A percentile compares a stretch with the other conserved stretches of the same genome.
Conservation (phyloP, 2,329 filamentous ascomycete species). For the Aspergillus sp. region DNA sequence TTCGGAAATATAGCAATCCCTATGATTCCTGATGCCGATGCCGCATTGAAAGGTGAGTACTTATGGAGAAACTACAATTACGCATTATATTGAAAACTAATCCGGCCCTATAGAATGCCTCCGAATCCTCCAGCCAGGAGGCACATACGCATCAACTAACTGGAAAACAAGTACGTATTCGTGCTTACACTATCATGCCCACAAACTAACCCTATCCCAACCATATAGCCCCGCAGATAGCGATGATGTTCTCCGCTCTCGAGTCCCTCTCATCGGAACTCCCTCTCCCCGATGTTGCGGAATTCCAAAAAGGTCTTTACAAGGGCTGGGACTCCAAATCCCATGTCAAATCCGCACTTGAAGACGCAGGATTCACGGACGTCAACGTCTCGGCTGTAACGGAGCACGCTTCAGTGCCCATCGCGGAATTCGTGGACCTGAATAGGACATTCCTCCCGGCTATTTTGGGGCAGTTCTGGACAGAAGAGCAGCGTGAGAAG, state of each 20-base stretch:
- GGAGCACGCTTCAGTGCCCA: constrained; percentile 12
- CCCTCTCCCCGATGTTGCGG: constrained; percentile 22
- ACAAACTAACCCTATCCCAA: background rate
- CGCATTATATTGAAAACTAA: background rate
- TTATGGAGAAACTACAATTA: background rate
- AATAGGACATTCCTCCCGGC: constrained; percentile 20
- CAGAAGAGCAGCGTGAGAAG: constrained; percentile 25
- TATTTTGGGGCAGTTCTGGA: constrained; percentile 30
- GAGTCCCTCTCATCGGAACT: constrained; percentile 26
- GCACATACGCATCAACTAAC: constrained; percentile 34
- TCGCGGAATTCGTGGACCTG: constrained; percentile 24
- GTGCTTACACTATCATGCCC: background rate
- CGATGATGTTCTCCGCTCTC: constrained; percentile 25
- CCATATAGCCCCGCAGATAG: constrained; percentile 27
- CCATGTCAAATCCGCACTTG: constrained; percentile 22
- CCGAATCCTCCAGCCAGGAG: constrained; percentile 36
- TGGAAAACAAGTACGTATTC: constrained; percentile 34
- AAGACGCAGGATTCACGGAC: constrained; percentile 25
- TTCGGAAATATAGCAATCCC: constrained; percentile 36
- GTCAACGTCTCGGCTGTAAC: constrained; percentile 21
- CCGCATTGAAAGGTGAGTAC: constrained; percentile 36
- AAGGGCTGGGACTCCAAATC: constrained; percentile 25
- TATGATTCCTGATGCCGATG: constrained; percentile 45
- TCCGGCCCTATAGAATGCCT: constrained; percentile 24
- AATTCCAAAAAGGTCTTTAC: constrained; percentile 21